These are phyloP conservation scores for Fusarium temperatum DNA, from an alignment of 2,329 filamentous ascomycete genomes.

Conservation along the genomic window DNA sequence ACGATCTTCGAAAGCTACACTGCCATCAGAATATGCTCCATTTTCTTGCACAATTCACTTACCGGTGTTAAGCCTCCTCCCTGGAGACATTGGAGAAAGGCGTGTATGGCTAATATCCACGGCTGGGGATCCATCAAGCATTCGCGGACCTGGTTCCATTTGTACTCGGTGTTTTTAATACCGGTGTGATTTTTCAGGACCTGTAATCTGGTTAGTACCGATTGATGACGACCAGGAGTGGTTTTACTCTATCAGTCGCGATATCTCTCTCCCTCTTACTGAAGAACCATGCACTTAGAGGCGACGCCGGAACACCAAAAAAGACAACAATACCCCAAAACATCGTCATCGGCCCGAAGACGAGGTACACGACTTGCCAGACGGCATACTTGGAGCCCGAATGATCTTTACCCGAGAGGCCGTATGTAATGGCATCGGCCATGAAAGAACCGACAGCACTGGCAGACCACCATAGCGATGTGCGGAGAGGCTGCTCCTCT, in stretches of 20 bases:
- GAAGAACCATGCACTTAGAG: not conserved
- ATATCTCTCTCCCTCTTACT: not conserved
- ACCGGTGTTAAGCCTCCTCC: not conserved
- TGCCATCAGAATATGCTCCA: not conserved
- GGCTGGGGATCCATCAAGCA: not conserved
- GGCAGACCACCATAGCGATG: not conserved
- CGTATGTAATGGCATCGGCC: not conserved
- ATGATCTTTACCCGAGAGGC: not conserved
- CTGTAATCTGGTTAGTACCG: not conserved
- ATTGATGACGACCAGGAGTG: no score
- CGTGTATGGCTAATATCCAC: not conserved
- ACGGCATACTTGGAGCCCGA: not conserved
- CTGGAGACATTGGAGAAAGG: accelerated
- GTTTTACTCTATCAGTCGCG: not conserved
- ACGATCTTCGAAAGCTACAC: accelerated
- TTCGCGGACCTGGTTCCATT: not conserved
- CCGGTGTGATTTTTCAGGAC: not conserved
- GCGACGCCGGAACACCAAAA: not conserved
- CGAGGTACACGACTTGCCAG: not conserved
- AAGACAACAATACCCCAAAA: not conserved
- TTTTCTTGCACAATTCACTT: no score
- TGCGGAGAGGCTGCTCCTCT: not conserved
- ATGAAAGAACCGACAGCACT: not conserved
- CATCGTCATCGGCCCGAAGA: not conserved
- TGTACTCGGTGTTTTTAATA: not conserved